phyloP scores from a whole-genome alignment of 163 green algal species.

The Scenedesmus sp. region DNA sequence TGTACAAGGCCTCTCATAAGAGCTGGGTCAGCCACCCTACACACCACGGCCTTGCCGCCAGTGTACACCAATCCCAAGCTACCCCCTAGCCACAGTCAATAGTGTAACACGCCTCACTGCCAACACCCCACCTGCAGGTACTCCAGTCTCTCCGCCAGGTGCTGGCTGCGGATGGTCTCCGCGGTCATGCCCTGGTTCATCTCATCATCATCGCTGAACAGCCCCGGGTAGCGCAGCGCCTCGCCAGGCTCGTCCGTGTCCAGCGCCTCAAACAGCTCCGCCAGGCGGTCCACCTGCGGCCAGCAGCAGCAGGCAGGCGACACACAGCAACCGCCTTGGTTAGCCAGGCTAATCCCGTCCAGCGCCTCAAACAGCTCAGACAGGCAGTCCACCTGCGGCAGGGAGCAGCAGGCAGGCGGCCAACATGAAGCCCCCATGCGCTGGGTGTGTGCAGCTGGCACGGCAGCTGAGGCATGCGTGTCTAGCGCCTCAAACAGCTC shows the following conservation, averaged over 20 bases:
- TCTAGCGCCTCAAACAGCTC: constrained; percentile 45
- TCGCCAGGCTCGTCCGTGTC: constrained; percentile 59
- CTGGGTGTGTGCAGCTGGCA: no score
- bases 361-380: no score
- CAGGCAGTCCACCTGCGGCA: no score
- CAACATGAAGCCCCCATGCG: no score
- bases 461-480: no score
- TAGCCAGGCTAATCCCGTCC: no score
- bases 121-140: constrained; percentile 54
- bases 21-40: not conserved
- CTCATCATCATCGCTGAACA: constrained; percentile 59
- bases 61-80: not conserved
- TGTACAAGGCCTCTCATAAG: not conserved
- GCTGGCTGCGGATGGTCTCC: constrained; percentile 64
- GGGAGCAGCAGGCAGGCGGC: no score
- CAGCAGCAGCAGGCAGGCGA: not conserved
- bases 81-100: no score
- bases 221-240: constrained; percentile 50
- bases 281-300: constrained; percentile 43
- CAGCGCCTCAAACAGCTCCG: constrained; percentile 59
- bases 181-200: constrained; percentile 64
- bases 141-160: constrained; percentile 59
- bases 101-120: no score
- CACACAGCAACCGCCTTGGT: no score
- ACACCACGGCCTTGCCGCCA: not conserved